These are phyloP conservation scores for Schizochytrium sp. DNA, from an alignment of 108 stramenopile genomes.

Conservation along the genomic window DNA sequence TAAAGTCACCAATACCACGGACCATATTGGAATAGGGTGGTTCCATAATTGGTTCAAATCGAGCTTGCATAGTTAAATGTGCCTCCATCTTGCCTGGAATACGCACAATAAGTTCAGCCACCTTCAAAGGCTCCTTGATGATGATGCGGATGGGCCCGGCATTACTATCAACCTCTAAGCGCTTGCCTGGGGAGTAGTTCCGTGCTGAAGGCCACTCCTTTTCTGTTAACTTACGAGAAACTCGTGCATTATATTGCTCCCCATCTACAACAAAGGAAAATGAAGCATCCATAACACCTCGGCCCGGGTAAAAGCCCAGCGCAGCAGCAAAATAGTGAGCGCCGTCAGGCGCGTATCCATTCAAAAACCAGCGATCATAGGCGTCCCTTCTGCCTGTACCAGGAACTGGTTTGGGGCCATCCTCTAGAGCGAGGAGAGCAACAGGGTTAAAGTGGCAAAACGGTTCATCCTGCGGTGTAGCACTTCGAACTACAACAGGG, in stretches of 20 bases:
- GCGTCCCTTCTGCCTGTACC: constrained; percentile 1
- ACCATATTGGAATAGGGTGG: constrained; percentile 14
- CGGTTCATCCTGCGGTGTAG: constrained; percentile 16
- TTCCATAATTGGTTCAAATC: constrained; percentile 51
- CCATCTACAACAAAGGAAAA: constrained; percentile 8
- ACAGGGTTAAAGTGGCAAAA: constrained; percentile 4
- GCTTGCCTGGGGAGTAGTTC: background rate
- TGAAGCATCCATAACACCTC: constrained; percentile 8
- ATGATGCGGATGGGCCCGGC: constrained; percentile 28
- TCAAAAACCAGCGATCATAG: background rate
- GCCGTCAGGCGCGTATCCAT: background rate
- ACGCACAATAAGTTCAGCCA: background rate
- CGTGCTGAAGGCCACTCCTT: background rate
- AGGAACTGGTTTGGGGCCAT: background rate
- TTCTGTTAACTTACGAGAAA: background rate
- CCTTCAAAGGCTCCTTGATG: background rate
- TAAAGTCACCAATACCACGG: constrained; percentile 5
- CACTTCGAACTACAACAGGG: constrained; percentile 14
- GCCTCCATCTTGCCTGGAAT: constrained; percentile 13
- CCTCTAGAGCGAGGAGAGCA: background rate
- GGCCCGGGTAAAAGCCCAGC: background rate
- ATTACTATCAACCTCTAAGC: background rate
- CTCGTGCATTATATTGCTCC: background rate
- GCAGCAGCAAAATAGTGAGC: background rate
- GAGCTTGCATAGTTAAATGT: constrained; percentile 2